These are phyloP conservation scores for Plasmodium berghei DNA, from an alignment of 169 alveolate species.

Conservation along the genomic window DNA sequence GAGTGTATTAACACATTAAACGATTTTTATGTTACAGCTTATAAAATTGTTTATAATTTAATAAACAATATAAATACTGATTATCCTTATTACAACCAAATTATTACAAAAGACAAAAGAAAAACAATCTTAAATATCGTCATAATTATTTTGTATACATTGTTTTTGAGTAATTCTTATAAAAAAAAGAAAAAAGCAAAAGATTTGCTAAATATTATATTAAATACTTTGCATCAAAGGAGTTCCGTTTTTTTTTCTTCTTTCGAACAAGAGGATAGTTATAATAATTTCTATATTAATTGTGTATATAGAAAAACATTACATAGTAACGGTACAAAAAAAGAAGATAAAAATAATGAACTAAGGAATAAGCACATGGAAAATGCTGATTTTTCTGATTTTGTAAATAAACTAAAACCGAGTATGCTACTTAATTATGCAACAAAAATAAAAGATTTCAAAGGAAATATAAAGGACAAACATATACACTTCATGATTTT, in stretches of 20 bases:
- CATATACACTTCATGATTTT: slow-evolving; percentile 12
- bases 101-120: slow-evolving; percentile 13
- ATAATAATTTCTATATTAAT: not conserved
- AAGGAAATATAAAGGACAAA: slow-evolving; percentile 4
- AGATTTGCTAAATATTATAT: slow-evolving; percentile 1
- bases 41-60: slow-evolving; percentile 50
- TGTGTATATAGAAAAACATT: not conserved
- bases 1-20: slow-evolving; percentile 48
- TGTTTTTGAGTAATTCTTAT: slow-evolving; percentile 33
- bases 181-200: slow-evolving; percentile 7
- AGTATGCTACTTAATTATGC: not conserved
- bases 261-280: not conserved
- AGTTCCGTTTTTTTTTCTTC: too few species aligned
- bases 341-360: not conserved
- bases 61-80: not conserved
- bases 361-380: not conserved
- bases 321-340: not conserved
- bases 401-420: not conserved
- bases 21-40: slow-evolving; percentile 36
- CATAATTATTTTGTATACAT: slow-evolving; percentile 27
- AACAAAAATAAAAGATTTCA: slow-evolving; percentile 15
- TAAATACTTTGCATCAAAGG: not conserved
- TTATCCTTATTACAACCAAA: slow-evolving; percentile 2
- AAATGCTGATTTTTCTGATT: not conserved
- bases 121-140: slow-evolving; percentile 31